Evolutionary conservation across 2,329 filamentous ascomycete genomes (phyloP), one percentile per base, ranked within the genome.

Genomic region (Fusarium sp.): DNA sequence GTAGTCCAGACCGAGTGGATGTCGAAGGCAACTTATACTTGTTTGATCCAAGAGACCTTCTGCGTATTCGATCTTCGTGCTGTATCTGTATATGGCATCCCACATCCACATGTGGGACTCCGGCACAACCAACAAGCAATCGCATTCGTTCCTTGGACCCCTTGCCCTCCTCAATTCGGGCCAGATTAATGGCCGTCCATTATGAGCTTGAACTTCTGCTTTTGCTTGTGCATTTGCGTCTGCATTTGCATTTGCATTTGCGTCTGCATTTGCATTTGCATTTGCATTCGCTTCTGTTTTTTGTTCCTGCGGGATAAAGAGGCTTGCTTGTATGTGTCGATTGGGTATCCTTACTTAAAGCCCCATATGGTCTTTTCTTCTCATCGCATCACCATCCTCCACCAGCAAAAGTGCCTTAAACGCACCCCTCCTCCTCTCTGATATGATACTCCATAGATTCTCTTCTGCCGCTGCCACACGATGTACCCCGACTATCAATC

Each of bases 281-380:
- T 50, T 40, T 66, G 59, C 58, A 30, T 67, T 30, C 49, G 38
- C 43, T 72, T 62, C 66, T 73, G 43, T 35, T 57, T 57, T 65
- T 71, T 73, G 70, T 71, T 73, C 73, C 77, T 82, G 81, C 80
- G 78, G 80, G 80, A 80, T 78, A 80, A 79, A 81, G 79, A 79
- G 76, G 77, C 77, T 80, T 78, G 71, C 63, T 67, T 71, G 71
- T 75, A 79, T 81, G 77, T 79, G 75, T 81, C 79, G 77, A 82
- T 83, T 82, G 81, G 81, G 81, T 82, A 83, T 79, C 81, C 79
- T 71, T 82, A 82, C 81, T 77, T 81, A 68, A 76, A 76, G 79
- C 77, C 79, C 80, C 80, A 82, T 82, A 78, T 69, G 68, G 73
- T 66, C 65, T 72, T 71, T 56, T 64, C 58, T 74, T 64, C 69